A percentile compares a stretch with the other conserved stretches of the same genome.
Conservation (phyloP, 2,329 filamentous ascomycete genomes). For the Cladosporium sphaerospermum region DNA sequence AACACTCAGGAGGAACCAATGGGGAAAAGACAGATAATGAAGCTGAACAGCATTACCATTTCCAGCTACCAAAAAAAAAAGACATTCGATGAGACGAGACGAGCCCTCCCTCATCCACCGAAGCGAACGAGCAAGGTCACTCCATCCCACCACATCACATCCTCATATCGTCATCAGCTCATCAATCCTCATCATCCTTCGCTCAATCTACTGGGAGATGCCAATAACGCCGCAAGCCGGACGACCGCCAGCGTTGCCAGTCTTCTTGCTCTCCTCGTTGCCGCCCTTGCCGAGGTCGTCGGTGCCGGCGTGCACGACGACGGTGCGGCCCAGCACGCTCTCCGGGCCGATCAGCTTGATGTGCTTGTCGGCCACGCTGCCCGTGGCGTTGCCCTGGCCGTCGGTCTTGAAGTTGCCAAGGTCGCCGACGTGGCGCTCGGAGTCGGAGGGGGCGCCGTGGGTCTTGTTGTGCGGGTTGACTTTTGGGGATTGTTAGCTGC, state of each 20-base stretch:
- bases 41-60: too few species aligned
- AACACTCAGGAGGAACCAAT: too few species aligned
- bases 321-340: constrained; percentile 90
- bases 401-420: constrained; percentile 97
- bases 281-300: constrained; percentile 93
- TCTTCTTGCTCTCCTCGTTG: constrained; percentile 95
- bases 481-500: constrained; percentile 33
- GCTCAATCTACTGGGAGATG: constrained; percentile 19
- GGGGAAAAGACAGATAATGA: too few species aligned
- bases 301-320: constrained; percentile 90
- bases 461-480: constrained; percentile 94
- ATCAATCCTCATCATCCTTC: too few species aligned
- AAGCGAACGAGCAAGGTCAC: too few species aligned
- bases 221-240: constrained; percentile 73
- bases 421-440: constrained; percentile 89
- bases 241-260: constrained; percentile 86
- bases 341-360: constrained; percentile 95
- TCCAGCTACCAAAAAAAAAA: too few species aligned
- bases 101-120: too few species aligned
- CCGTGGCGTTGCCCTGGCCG: constrained; percentile 81
- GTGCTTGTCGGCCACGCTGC: constrained; percentile 69
- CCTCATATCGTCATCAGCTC: too few species aligned
- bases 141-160: too few species aligned
- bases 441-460: constrained; percentile 80
- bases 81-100: too few species aligned